phyloP scores from a whole-genome alignment of 495 filamentous ascomycete species.

The Chaetomium fimeti region DNA sequence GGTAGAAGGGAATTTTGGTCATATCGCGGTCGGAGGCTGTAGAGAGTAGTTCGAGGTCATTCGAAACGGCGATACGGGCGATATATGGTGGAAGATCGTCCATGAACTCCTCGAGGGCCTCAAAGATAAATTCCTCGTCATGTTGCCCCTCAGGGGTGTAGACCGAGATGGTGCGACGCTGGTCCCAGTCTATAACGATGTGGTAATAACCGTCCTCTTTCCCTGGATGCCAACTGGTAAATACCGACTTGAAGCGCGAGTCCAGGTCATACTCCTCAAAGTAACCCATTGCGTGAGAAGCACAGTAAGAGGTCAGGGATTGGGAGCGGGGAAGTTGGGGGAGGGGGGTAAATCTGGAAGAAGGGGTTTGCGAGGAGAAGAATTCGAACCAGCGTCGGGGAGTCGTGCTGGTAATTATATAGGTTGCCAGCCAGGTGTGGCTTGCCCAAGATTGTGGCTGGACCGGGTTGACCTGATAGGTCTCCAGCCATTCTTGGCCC shows the following conservation, averaged over 20 bases:
- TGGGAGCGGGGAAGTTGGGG: too few species aligned
- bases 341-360: too few species aligned
- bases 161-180: background rate
- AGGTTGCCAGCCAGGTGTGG: too few species aligned
- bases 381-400: too few species aligned
- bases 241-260: slow-evolving; percentile 10
- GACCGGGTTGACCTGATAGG: too few species aligned
- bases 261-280: slow-evolving; percentile 4
- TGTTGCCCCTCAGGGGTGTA: background rate
- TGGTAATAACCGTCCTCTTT: background rate
- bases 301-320: too few species aligned
- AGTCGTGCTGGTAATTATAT: too few species aligned
- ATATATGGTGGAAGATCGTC: slow-evolving; percentile 9
- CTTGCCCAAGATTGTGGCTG: too few species aligned
- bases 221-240: background rate
- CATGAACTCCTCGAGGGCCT: slow-evolving; percentile 9
- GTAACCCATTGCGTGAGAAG: background rate
- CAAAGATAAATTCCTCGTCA: slow-evolving; percentile 8
- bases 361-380: too few species aligned
- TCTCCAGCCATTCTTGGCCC: too few species aligned
- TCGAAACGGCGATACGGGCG: background rate
- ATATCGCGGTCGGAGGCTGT: background rate
- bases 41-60: slow-evolving; percentile 5
- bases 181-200: background rate
- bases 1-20: slow-evolving; percentile 12